phyloP scores from a whole-genome alignment of 495 filamentous ascomycete genomes.

The Penicillium coprophilum region DNA sequence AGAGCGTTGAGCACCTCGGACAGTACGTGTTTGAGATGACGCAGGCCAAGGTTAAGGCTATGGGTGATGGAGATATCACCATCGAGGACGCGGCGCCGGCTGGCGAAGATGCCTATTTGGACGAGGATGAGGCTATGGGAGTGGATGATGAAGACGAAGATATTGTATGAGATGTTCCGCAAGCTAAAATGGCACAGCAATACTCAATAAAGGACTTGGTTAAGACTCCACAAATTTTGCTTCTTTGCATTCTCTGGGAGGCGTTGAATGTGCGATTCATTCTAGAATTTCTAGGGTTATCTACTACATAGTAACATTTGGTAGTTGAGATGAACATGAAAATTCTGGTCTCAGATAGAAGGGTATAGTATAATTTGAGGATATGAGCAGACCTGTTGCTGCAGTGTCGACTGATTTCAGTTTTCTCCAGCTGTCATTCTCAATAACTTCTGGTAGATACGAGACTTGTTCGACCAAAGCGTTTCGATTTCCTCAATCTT shows the following conservation, averaged over 20 bases:
- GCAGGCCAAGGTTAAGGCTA: slow-evolving; percentile 69
- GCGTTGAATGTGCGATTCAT: not conserved
- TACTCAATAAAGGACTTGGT: not conserved
- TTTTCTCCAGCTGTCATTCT: not conserved
- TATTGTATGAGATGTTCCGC: slow-evolving; percentile 34
- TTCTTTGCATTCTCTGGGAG: not conserved
- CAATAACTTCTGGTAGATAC: not conserved
- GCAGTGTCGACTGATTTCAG: not conserved
- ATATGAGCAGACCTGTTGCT: not conserved
- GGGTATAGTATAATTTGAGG: not conserved
- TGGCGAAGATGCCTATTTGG: slow-evolving; percentile 46
- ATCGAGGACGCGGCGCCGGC: slow-evolving; percentile 36
- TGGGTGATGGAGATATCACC: slow-evolving; percentile 46
- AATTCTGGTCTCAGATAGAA: not conserved
- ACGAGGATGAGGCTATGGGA: slow-evolving; percentile 45
- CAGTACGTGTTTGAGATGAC: slow-evolving; percentile 99
- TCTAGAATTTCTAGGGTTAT: not conserved
- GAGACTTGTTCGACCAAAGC: not conserved
- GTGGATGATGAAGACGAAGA: slow-evolving; percentile 34
- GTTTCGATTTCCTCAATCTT: not conserved
- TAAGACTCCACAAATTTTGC: not conserved
- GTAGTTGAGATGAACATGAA: not conserved
- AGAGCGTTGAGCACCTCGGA: slow-evolving; percentile 88
- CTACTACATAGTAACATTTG: not conserved
- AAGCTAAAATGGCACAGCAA: not conserved